phyloP scores from a whole-genome alignment of 306 rosid species.

The Quercus wislizeni region DNA sequence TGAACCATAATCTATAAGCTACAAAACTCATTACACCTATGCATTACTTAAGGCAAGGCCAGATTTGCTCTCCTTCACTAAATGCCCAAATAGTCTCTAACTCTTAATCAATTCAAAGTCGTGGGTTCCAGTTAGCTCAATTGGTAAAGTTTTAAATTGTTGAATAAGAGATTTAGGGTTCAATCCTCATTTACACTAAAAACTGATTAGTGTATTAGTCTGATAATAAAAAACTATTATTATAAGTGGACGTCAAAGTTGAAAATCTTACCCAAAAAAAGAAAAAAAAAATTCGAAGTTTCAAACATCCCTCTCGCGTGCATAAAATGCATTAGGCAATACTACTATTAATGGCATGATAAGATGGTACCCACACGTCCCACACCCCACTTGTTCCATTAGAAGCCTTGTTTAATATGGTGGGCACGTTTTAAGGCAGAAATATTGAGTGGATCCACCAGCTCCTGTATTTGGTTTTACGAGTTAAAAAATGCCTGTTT shows the following conservation, averaged over 20 bases:
- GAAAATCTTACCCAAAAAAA: too few species aligned
- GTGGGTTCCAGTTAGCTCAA: rapidly evolving
- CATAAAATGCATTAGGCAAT: neutral
- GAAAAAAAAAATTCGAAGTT: too few species aligned
- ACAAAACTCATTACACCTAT: too few species aligned
- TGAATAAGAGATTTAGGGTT: rapidly evolving
- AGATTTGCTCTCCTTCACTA: too few species aligned
- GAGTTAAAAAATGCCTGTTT: too few species aligned
- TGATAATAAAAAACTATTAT: too few species aligned
- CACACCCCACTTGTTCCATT: neutral
- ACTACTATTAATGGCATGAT: neutral
- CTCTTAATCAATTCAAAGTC: too few species aligned
- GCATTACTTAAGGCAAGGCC: too few species aligned
- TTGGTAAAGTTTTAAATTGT: rapidly evolving
- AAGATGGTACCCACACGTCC: neutral
- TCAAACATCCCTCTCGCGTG: neutral
- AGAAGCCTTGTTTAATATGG: neutral
- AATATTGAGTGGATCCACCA: neutral
- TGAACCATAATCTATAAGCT: too few species aligned
- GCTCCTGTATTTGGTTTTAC: too few species aligned
- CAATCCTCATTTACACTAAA: rapidly evolving
- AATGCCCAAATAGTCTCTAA: too few species aligned
- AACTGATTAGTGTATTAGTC: rapidly evolving
- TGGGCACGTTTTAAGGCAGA: neutral
- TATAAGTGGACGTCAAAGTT: rapidly evolving